Evolutionary conservation across 805 yeast species (phyloP).

Genomic region (Candida michaelii): DNA sequence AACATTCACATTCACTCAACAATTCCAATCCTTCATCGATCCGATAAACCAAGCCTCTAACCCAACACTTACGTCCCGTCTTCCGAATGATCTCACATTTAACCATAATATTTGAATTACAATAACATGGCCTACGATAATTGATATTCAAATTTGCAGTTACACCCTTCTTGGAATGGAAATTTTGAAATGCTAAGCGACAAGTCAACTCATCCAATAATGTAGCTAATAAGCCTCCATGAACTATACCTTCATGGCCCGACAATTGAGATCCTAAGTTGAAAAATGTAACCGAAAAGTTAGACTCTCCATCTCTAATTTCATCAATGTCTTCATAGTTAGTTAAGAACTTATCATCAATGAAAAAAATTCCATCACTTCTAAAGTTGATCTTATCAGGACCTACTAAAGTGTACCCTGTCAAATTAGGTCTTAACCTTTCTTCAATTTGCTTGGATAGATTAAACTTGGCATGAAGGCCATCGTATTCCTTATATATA

Average conservation of each 20-base stretch:
- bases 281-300: slow-evolving; percentile 38
- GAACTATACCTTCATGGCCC: slow-evolving; percentile 43
- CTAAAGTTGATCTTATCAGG: slow-evolving; percentile 34
- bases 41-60: slow-evolving; percentile 33
- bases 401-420: slow-evolving; percentile 37
- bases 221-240: slow-evolving; percentile 45
- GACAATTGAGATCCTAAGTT: slow-evolving; percentile 38
- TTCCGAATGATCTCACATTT: slow-evolving; percentile 33
- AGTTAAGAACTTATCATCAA: slow-evolving; percentile 31
- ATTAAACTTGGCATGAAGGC: slow-evolving; percentile 11
- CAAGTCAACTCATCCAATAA: slow-evolving; percentile 44
- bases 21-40: slow-evolving; percentile 21
- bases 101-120: slow-evolving; percentile 31
- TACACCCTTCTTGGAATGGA: slow-evolving; percentile 39
- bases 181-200: slow-evolving; percentile 42
- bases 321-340: slow-evolving; percentile 24
- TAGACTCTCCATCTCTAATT: slow-evolving; percentile 19
- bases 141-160: slow-evolving; percentile 45
- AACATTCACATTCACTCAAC: slow-evolving; percentile 38
- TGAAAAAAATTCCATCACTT: slow-evolving; percentile 31
- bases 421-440: slow-evolving; percentile 32
- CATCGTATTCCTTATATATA: slow-evolving; percentile 5
- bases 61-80: slow-evolving; percentile 40
- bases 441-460: slow-evolving; percentile 22
- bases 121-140: slow-evolving; percentile 37